Percentiles rank a stretch among this genome's conserved stretches.
phyloP scores from a whole-genome alignment of 2,329 filamentous ascomycete genomes.

The Hymenoscyphus infarciens region DNA sequence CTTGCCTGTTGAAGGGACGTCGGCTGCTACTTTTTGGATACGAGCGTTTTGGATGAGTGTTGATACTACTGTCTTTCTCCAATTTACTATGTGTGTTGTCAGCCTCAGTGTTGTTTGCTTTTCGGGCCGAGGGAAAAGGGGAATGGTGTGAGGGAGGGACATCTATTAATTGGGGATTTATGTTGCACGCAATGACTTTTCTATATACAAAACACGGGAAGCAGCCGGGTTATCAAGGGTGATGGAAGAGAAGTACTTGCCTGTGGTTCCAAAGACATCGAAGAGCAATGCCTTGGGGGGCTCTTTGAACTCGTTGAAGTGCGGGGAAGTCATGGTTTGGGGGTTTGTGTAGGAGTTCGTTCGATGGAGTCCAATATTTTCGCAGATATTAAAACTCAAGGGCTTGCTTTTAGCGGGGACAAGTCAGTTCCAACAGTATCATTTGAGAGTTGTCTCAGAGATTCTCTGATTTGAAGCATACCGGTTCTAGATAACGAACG shows the following conservation, averaged over 20 bases:
- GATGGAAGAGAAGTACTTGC: constrained; percentile 33
- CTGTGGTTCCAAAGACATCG: constrained; percentile 73
- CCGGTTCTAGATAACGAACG: too few species aligned
- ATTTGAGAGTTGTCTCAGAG: too few species aligned
- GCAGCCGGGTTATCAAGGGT: background rate
- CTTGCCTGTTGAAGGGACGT: constrained; percentile 45
- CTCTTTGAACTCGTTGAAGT: constrained; percentile 22
- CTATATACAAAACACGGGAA: background rate
- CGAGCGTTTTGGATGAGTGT: constrained; percentile 44
- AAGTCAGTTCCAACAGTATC: too few species aligned
- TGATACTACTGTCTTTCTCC: constrained; percentile 63
- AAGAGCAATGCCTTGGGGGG: constrained; percentile 61
- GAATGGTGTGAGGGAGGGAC: background rate
- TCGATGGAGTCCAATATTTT: too few species aligned
- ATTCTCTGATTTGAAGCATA: too few species aligned
- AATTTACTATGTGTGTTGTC: constrained; percentile 52
- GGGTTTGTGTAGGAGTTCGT: background rate
- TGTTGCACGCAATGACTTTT: background rate
- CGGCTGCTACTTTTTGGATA: constrained; percentile 43
- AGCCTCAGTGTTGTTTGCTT: background rate
- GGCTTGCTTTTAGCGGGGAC: too few species aligned
- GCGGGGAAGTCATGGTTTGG: constrained; percentile 16
- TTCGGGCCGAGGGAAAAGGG: background rate
- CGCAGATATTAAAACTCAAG: too few species aligned
- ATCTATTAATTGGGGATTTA: background rate